A percentile compares a stretch with the other conserved stretches of the same genome.
These are phyloP conservation scores for Mixia osmundae DNA, from an alignment of 1,284 basidiomycete species.

Conservation along the genomic window DNA sequence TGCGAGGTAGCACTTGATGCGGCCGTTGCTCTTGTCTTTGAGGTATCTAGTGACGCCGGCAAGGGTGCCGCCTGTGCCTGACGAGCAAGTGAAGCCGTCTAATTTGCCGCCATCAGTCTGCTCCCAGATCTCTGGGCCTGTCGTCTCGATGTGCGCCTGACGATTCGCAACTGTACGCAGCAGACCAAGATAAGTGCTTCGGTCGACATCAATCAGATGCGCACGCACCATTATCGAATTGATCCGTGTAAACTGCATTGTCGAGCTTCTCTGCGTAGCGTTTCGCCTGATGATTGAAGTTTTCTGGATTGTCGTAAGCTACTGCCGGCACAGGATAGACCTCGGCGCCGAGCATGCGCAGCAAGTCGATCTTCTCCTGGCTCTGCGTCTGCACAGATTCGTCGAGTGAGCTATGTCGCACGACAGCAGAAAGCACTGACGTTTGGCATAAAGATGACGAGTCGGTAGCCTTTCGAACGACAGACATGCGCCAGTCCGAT, in stretches of 20 bases:
- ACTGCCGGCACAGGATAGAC: slow-evolving; percentile 79
- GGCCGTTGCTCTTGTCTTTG: slow-evolving; percentile 58
- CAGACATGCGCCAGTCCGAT: slow-evolving; percentile 81
- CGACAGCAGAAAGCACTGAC: slow-evolving; percentile 23
- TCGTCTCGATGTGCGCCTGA: slow-evolving; percentile 63
- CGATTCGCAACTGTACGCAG: too few species aligned
- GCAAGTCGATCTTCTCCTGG: slow-evolving; percentile 92
- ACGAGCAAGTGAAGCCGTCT: slow-evolving; percentile 79
- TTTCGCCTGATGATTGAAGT: slow-evolving; percentile 96
- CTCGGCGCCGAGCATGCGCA: slow-evolving; percentile 90
- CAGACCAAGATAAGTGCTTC: not conserved
- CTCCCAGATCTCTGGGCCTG: slow-evolving; percentile 91
- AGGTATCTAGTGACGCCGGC: slow-evolving; percentile 69
- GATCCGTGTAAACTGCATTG: slow-evolving; percentile 79
- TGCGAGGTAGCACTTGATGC: slow-evolving; percentile 75
- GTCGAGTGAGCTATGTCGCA: not conserved
- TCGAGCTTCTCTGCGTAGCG: slow-evolving; percentile 55
- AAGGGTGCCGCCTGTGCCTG: slow-evolving; percentile 86
- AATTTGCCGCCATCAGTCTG: slow-evolving; percentile 49
- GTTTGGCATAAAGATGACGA: slow-evolving; percentile 99
- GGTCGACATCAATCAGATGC: too few species aligned
- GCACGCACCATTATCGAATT: slow-evolving; percentile 14
- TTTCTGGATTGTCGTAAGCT: slow-evolving; percentile 79
- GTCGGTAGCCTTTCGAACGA: slow-evolving; percentile 75
- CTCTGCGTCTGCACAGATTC: slow-evolving; percentile 30